Base-by-base conservation (phyloP, 2,329 filamentous ascomycete genomes). In the Paramyrothecium sp. region DNA sequence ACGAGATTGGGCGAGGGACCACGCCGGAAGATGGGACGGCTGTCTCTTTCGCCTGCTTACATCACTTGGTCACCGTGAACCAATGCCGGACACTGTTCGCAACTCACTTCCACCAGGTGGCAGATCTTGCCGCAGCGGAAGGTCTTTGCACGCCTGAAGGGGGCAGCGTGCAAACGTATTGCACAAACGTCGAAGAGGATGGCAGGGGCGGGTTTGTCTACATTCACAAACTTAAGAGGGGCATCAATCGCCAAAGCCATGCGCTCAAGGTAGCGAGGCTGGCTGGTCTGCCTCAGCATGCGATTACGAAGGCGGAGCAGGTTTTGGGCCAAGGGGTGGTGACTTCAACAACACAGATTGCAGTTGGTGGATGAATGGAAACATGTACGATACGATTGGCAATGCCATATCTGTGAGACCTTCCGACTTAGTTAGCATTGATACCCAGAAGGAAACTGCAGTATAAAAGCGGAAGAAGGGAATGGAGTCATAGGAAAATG, bases 1-100 rank as follows among this genome's bases (percentile, higher is more conserved):
- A 99, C 72, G 95, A 99, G 78, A 91, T 99, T 41, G 95, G 95
- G 1, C 84, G 95, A 51, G 95, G 95, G 10, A 99, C 96, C 0
- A 97, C 95, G 20, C 92, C 94, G 0, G 89, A 94, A 67, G 95
- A 98, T 71, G 95, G 95, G 2, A 84, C 89, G 2, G 95, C 95
- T 1, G 89, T 99, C 2, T 92, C 92, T 0, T 98, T 90, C 72
- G 95, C 94, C 1, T 92, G 89, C 67, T 78, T 99, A 53, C 85
- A 94, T 68, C 92, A 98, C 72, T 78, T 99, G 17, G 89, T 91
- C 64, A 81, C 87, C 52, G 78, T 89, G 21, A 97, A 95, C 70
- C 80, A 81, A 69, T 92, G 90, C 69, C 85, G 95, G 16, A 87
- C 89, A 1, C 79, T 99, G 47, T 99, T 99, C 71, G 95, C 95